Evolutionary conservation across 129 eudicot species (phyloP), one percentile per base, ranked within the genome.

Genomic region (Sambucus nigra): DNA sequence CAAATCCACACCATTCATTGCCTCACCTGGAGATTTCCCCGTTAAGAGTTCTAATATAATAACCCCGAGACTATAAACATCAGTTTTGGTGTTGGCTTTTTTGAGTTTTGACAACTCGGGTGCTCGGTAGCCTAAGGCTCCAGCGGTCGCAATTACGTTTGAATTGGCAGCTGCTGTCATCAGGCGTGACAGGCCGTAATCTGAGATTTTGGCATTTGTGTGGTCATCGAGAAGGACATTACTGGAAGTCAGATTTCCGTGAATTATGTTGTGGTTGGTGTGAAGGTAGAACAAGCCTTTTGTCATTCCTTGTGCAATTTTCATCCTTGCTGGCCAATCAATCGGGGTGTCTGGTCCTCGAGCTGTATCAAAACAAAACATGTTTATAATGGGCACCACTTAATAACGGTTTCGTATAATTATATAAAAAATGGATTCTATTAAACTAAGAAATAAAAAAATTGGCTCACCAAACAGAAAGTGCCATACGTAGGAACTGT

Each of bases 91-190:
- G 78, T 50, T 87, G 48, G 96, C 96, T 58, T 82, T 87, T 76
- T 87, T 87, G 55, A 87, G 86, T 66, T 87, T 87, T 3, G 96
- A 87, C 16, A 87, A 83, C 74, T 87, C 96, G 1, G 96, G 88
- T 2, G 96, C 96, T 4, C 94, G 79, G 67, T 87, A 87, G 8
- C 96, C 96, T 0, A 87, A 63, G 5, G 88, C 96, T 8, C 88
- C 94, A 0, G 96, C 96, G 1, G 96, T 79, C 9, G 88, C 88
- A 35, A 87, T 77, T 62, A 87, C 88, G 23, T 76, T 87, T 10
- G 84, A 71, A 60, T 77, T 83, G 0, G 83, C 96, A 0, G 82
- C 82, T 11, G 80, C 58, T 7, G 86, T 87, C 96, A 87, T 82
- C 2, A 87, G 71, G n/a, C 86, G 61, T 7, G 96, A 79, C 17